A percentile compares a stretch with the other conserved stretches of the same genome.
Evolutionary conservation across 805 yeast species (phyloP).

Genomic region (Schwanniomyces vanrijiae): DNA sequence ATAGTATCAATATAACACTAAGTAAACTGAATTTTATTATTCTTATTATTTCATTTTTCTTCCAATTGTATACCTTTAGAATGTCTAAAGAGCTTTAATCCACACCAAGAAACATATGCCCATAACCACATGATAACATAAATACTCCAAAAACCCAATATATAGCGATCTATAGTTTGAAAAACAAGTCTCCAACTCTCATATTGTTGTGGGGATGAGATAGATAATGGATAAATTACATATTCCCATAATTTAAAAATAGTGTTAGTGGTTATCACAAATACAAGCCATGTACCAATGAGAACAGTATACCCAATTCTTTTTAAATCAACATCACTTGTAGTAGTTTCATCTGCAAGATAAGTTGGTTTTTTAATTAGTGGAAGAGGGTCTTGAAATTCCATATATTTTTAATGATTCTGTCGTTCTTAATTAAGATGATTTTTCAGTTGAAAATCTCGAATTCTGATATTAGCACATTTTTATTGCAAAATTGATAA

Average conservation of each 20-base stretch:
- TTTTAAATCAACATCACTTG: not conserved
- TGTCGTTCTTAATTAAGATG: not conserved
- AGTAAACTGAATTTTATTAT: no score
- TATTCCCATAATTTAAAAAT: slow-evolving; percentile 36
- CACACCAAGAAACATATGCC: slow-evolving; percentile 76
- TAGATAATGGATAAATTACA: slow-evolving; percentile 30
- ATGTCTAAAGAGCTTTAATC: slow-evolving; percentile 77
- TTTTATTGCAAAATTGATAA: not conserved
- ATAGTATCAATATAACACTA: no score
- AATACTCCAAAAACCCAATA: slow-evolving; percentile 37
- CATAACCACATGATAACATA: slow-evolving; percentile 54
- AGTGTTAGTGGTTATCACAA: slow-evolving; percentile 32
- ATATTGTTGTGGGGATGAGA: slow-evolving; percentile 11
- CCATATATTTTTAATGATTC: slow-evolving; percentile 1
- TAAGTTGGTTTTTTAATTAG: slow-evolving; percentile 5
- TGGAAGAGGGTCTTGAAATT: slow-evolving; percentile 8
- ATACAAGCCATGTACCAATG: slow-evolving; percentile 29
- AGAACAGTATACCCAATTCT: slow-evolving; percentile 31
- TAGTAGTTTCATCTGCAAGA: not conserved
- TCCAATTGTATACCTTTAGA: slow-evolving; percentile 56
- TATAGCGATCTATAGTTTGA: slow-evolving; percentile 26
- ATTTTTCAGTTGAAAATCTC: not conserved
- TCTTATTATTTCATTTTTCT: not conserved
- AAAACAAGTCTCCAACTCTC: slow-evolving; percentile 11
- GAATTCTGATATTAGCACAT: not conserved